These are phyloP conservation scores for Boeremia exigua DNA, from an alignment of 2,329 filamentous ascomycete genomes.

Conservation along the genomic window DNA sequence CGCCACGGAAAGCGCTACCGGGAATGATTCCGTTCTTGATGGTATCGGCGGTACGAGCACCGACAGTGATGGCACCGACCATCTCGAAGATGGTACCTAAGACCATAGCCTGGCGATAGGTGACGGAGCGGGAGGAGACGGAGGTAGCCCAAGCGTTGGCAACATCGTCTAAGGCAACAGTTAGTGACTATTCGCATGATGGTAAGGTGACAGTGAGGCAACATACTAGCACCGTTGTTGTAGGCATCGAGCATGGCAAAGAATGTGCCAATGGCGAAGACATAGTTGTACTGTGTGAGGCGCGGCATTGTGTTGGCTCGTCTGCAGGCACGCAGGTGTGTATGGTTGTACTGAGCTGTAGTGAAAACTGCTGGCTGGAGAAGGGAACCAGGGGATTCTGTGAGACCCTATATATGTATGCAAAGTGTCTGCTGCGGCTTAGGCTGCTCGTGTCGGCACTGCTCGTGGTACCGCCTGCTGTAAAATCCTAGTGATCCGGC, in stretches of 20 bases:
- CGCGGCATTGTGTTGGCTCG: conserved; percentile 27
- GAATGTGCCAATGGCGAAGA: conserved; percentile 77
- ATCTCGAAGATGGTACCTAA: conserved; percentile 57
- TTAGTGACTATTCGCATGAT: conserved; percentile 11
- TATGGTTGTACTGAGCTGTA: conserved; percentile 17
- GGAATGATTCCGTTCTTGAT: conserved; percentile 75
- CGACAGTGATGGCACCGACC: conserved; percentile 53
- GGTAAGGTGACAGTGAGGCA: neutral
- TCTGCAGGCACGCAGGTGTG: conserved; percentile 22
- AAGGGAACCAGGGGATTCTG: conserved; percentile 16
- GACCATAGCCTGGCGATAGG: conserved; percentile 67
- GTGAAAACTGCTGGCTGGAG: conserved; percentile 26
- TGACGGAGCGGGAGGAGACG: conserved; percentile 78
- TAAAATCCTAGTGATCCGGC: conserved; percentile 18
- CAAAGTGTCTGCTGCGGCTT: conserved; percentile 20
- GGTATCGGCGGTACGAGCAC: conserved; percentile 68
- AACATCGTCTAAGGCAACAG: conserved; percentile 69
- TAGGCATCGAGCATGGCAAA: conserved; percentile 79
- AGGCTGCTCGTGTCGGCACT: conserved; percentile 18
- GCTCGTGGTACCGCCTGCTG: conserved; percentile 13
- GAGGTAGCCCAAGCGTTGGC: conserved; percentile 84
- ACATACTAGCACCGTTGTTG: conserved; percentile 80
- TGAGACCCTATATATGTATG: conserved; percentile 30
- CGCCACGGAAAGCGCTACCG: conserved; percentile 52
- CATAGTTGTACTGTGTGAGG: conserved; percentile 63